These are phyloP conservation scores for Vanilla planifolia DNA, from an alignment of 106 monocot genomes.

Conservation along the genomic window DNA sequence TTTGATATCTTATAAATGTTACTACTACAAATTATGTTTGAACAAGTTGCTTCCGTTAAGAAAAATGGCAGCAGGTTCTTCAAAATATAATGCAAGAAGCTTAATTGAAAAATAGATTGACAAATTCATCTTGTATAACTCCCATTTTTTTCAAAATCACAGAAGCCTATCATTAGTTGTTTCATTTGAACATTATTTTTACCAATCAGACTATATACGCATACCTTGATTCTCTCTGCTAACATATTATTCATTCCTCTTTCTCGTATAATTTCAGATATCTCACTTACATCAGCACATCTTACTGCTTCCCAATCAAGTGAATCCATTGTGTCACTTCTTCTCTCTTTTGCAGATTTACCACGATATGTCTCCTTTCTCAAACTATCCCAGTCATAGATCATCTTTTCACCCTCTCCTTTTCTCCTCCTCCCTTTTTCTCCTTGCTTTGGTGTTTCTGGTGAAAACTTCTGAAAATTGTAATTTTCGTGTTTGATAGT, in stretches of 20 bases:
- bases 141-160: too few species aligned
- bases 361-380: constrained; percentile 6
- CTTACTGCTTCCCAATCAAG: constrained; percentile 76
- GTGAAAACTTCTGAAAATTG: constrained; percentile 14
- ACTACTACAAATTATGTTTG: too few species aligned
- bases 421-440: constrained; percentile 20
- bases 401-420: constrained; percentile 18
- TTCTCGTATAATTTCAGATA: constrained; percentile 52
- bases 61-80: too few species aligned
- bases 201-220: neutral
- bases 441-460: constrained; percentile 20
- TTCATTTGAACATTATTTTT: too few species aligned
- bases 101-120: too few species aligned
- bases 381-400: constrained; percentile 31
- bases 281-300: constrained; percentile 41
- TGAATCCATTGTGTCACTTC: constrained; percentile 41
- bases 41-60: too few species aligned
- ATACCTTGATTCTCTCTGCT: constrained; percentile 82
- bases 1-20: too few species aligned
- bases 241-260: constrained; percentile 72
- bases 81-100: too few species aligned
- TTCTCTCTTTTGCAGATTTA: constrained; percentile 14
- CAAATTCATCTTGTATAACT: too few species aligned
- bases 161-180: too few species aligned
- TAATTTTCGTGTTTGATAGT: constrained; percentile 14